Evolutionary conservation across 306 rosid genomes (phyloP).

Genomic region (Pyrus betulifolia): DNA sequence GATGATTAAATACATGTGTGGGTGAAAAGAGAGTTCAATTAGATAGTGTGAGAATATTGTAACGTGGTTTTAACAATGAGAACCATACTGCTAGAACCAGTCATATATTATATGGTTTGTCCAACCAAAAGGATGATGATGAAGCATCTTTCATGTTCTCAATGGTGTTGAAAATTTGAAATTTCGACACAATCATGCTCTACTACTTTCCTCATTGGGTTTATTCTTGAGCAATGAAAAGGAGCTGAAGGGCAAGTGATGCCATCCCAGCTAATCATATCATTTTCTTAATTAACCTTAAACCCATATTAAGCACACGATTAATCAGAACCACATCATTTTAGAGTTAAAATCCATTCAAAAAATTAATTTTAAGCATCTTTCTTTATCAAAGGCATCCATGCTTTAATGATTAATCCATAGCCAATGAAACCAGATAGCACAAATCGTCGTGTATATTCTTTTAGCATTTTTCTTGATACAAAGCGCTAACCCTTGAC

Average conservation of each 20-base stretch:
- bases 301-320: not conserved
- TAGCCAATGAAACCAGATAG: constrained; percentile 19
- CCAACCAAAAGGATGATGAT: not conserved
- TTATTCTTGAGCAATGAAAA: constrained; percentile 14
- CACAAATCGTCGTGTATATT: constrained; percentile 5
- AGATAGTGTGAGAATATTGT: too few species aligned
- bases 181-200: constrained; percentile 5
- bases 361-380: not conserved
- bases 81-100: too few species aligned
- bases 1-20: too few species aligned
- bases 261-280: constrained; percentile 9
- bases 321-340: not conserved
- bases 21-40: too few species aligned
- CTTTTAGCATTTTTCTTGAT: constrained; percentile 9
- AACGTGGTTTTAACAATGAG: too few species aligned
- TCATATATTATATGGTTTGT: too few species aligned
- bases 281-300: not conserved
- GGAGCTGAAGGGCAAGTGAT: not conserved
- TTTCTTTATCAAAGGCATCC: constrained; percentile 7
- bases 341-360: not conserved
- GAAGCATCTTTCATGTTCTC: not conserved
- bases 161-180: not conserved
- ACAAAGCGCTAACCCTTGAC: constrained; percentile 18
- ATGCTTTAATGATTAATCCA: constrained; percentile 13
- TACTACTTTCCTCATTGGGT: not conserved